phyloP scores from a whole-genome alignment of 768 basidiomycete species.

The Thelephora ganbajun region DNA sequence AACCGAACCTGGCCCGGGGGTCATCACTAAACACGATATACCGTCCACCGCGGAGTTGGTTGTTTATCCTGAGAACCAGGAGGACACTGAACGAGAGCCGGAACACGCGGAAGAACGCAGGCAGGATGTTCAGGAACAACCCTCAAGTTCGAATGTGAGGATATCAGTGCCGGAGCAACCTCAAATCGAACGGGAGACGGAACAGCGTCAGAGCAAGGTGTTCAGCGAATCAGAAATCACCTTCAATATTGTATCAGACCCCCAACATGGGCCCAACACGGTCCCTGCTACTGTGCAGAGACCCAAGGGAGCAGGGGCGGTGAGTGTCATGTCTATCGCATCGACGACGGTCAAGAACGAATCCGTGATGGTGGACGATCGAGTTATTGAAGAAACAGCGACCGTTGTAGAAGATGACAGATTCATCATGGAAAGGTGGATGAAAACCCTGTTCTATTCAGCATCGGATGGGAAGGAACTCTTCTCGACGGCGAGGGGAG shows the following conservation, averaged over 20 bases:
- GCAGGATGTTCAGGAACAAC: constrained; percentile 2
- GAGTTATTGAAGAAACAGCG: neutral
- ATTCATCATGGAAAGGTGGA: constrained; percentile 18
- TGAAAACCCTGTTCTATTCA: constrained; percentile 7
- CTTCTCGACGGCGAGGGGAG: constrained; percentile 5
- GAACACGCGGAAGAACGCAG: constrained; percentile 1
- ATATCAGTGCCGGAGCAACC: constrained; percentile 1
- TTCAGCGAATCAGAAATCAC: too few relatives aligned
- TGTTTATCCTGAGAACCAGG: constrained; percentile 7
- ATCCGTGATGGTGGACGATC: neutral
- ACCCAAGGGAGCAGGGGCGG: neutral
- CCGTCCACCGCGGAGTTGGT: constrained; percentile 3
- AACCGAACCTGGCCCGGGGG: constrained; percentile 8
- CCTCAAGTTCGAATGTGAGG: neutral
- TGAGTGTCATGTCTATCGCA: neutral
- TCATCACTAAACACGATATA: constrained; percentile 1
- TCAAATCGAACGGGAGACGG: neutral
- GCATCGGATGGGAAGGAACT: constrained; percentile 11
- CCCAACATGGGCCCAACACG: neutral
- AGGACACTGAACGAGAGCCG: constrained; percentile 1
- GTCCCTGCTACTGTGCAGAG: neutral
- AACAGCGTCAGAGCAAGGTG: too few relatives aligned
- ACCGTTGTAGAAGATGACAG: constrained; percentile 3
- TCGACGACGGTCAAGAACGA: neutral
- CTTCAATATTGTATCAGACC: too few relatives aligned